Evolutionary conservation across 2,329 filamentous ascomycete species (phyloP).

Genomic region (Trichoderma guizhouense): DNA sequence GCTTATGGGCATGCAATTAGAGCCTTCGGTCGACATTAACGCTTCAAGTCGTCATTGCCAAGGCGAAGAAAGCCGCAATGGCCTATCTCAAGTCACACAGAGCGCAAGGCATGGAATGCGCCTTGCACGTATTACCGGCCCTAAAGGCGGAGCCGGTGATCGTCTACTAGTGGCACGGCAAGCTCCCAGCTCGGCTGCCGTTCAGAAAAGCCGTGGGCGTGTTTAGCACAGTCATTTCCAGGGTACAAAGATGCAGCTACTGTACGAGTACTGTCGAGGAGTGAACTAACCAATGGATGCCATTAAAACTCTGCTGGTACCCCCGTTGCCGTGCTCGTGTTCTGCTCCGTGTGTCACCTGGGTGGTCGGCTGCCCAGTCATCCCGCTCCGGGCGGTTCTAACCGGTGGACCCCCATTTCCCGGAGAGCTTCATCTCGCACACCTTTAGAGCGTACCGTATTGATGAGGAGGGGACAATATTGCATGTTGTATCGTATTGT

Average conservation of each 20-base stretch:
- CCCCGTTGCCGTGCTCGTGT: background rate
- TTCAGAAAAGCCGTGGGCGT: background rate
- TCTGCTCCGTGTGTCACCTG: background rate
- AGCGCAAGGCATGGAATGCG: background rate
- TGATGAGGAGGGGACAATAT: background rate
- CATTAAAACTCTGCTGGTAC: background rate
- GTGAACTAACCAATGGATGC: background rate
- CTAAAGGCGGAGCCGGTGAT: constrained; percentile 15
- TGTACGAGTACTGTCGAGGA: background rate
- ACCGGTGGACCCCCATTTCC: constrained; percentile 1
- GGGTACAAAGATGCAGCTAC: background rate
- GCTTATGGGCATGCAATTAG: background rate
- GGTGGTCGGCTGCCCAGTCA: background rate
- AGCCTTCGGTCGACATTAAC: background rate
- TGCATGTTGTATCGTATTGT: background rate
- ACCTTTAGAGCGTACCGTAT: background rate
- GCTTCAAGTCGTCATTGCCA: background rate
- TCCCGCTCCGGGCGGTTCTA: constrained; percentile 5
- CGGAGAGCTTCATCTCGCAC: constrained; percentile 13
- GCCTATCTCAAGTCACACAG: background rate
- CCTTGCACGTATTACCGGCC: constrained; percentile 6
- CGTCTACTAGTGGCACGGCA: constrained; percentile 8
- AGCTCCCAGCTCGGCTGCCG: background rate
- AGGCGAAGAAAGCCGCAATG: background rate
- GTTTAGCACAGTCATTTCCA: background rate